These are phyloP conservation scores for Ustilago tritici DNA, from an alignment of 1,284 basidiomycete genomes.

Conservation along the genomic window DNA sequence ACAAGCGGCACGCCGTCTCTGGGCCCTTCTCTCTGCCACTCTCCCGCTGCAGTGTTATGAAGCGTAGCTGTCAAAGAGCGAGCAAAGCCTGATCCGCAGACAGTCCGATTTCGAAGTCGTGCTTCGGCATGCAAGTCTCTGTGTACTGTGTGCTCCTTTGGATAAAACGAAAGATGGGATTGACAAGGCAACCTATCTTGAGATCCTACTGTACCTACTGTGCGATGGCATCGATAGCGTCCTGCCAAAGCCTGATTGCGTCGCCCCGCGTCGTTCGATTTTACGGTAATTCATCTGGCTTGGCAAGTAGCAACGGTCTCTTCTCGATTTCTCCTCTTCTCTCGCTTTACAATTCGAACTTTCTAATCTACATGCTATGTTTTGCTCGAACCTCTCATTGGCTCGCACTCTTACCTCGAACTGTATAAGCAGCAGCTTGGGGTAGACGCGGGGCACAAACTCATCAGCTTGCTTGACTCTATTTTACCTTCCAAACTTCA, in stretches of 20 bases:
- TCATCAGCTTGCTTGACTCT: neutral
- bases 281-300: neutral
- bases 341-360: neutral
- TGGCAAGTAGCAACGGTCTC: neutral
- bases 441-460: neutral
- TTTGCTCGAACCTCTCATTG: neutral
- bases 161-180: no score
- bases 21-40: neutral
- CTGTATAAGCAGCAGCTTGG: neutral
- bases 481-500: neutral
- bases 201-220: neutral
- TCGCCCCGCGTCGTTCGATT: neutral
- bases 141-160: no score
- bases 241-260: neutral
- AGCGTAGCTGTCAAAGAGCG: neutral
- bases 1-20: no score
- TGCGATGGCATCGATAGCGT: neutral
- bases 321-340: neutral
- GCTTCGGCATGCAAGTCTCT: no score
- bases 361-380: neutral
- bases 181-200: neutral
- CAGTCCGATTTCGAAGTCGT: neutral
- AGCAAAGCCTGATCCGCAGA: neutral
- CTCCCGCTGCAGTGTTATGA: neutral
- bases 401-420: neutral